phyloP scores from a whole-genome alignment of 805 yeast genomes.

The Ogataea salicorniae region DNA sequence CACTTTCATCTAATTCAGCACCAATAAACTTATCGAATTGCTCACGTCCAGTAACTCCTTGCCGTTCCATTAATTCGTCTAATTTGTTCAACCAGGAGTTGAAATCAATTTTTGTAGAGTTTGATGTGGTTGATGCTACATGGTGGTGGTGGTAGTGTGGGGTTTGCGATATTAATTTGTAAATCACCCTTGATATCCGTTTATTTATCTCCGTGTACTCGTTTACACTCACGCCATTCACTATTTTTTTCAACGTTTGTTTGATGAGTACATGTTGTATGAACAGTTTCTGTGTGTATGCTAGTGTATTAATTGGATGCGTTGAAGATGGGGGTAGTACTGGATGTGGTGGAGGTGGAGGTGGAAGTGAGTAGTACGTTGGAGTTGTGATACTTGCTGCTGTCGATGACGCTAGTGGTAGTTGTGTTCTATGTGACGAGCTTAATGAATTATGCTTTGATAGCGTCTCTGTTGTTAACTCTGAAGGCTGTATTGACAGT shows the following conservation, averaged over 20 bases:
- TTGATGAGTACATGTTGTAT: constrained; percentile 57
- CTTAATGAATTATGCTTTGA: not conserved
- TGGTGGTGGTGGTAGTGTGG: not conserved
- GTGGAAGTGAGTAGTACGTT: not conserved
- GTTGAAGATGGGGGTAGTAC: not conserved
- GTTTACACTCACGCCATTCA: constrained; percentile 14
- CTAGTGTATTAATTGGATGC: not conserved
- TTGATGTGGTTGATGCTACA: not conserved
- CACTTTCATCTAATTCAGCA: constrained; percentile 8
- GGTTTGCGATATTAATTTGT: constrained; percentile 26
- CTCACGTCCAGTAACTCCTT: constrained; percentile 11
- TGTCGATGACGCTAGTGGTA: not conserved
- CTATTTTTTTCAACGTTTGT: constrained; percentile 40
- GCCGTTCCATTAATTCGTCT: constrained; percentile 29
- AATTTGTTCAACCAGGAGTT: constrained; percentile 23
- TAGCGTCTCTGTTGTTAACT: not conserved
- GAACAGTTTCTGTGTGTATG: constrained; percentile 42
- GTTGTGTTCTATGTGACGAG: not conserved
- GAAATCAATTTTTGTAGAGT: constrained; percentile 6
- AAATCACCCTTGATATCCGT: constrained; percentile 54
- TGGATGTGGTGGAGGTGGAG: not conserved
- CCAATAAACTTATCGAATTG: constrained; percentile 12
- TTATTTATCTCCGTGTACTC: constrained; percentile 57
- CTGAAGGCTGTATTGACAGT: not conserved
- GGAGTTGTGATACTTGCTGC: not conserved